Base-by-base conservation (phyloP, 1,284 basidiomycete species). In the Takashimella koratensis region DNA sequence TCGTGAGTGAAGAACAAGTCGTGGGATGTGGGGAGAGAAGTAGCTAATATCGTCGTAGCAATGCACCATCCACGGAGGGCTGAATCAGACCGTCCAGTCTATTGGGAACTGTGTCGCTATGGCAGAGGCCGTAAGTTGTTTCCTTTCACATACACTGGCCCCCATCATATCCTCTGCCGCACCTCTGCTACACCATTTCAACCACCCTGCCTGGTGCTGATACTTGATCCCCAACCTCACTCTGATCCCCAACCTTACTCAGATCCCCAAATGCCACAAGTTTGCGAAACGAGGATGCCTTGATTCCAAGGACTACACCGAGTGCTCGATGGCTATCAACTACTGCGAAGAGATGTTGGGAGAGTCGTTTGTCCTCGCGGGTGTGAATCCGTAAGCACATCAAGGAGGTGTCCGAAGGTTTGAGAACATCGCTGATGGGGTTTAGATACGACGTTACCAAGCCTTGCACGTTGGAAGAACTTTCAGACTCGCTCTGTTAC, bases 401-500 rank as follows among this genome's bases (percentile, higher is more conserved):
- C 39, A n/a, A n/a, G n/a, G n/a, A n/a, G n/a, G n/a, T n/a, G n/a
- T n/a, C n/a, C n/a, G n/a, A n/a, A n/a, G n/a, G n/a, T n/a, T n/a
- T n/a, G n/a, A n/a, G n/a, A n/a, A n/a, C n/a, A n/a, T n/a, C n/a
- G n/a, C n/a, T n/a, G n/a, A n/a, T n/a, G n/a, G n/a, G 5, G 19
- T 26, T 5, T 50, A 65, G 65, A 3, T 89, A 88, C 66, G 85
- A 88, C 65, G 79, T 87, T 45, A 83, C 81, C 59, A 79, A 79
- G 65, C 66, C 75, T 44, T 87, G 86, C 58, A 80, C 82, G 47
- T 46, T 57, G 78, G 56, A 73, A 24, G 73, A 78, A 54, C 63
- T 77, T 12, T 12, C 42, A 1, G 62, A 70, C 50, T 67, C 65
- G n/a, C 67, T 78, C 16, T 79, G 78, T 62, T 78, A 78, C 59